Conservation (phyloP, 1,284 basidiomycete genomes). For the Entoloma clypeatum region DNA sequence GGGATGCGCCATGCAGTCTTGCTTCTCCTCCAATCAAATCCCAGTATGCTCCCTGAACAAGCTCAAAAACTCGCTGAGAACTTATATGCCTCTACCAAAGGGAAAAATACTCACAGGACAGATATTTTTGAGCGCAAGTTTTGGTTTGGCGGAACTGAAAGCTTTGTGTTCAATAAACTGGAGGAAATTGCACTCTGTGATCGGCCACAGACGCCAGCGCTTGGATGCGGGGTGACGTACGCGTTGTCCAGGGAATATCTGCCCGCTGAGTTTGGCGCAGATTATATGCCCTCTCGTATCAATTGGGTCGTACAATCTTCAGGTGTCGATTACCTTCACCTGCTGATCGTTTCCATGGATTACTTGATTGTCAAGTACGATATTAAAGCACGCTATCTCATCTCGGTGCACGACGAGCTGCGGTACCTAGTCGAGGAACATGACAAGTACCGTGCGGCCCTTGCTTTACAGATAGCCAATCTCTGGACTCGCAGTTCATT, state of each 20-base stretch:
- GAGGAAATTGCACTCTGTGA: constrained; percentile 92
- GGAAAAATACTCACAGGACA: constrained; percentile 72
- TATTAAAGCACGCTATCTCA: constrained; percentile 90
- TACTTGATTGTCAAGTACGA: constrained; percentile 79
- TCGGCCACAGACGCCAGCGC: constrained; percentile 85
- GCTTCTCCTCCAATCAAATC: constrained; percentile 84
- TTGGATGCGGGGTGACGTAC: constrained; percentile 92
- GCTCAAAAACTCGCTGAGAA: constrained; percentile 83
- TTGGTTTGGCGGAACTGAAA: constrained; percentile 98
- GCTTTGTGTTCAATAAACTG: constrained; percentile 98
- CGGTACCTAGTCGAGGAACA: constrained; percentile 89
- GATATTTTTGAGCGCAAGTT: constrained; percentile 79
- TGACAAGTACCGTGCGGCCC: constrained; percentile 83
- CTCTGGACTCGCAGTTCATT: constrained; percentile 94
- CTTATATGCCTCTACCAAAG: constrained; percentile 93
- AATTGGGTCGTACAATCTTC: constrained; percentile 99
- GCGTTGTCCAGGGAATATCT: constrained; percentile 90
- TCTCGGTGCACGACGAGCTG: constrained; percentile 97
- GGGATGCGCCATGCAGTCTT: constrained; percentile 94
- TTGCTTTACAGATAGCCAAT: constrained; percentile 96
- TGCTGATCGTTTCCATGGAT: constrained; percentile 95
- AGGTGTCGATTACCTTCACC: constrained; percentile 96
- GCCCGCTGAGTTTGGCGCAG: constrained; percentile 70
- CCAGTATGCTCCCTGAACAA: constrained; percentile 73
- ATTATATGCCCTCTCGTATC: constrained; percentile 95